Base-by-base conservation (phyloP, 1,284 basidiomycete species). In the Polyporus tsugae region DNA sequence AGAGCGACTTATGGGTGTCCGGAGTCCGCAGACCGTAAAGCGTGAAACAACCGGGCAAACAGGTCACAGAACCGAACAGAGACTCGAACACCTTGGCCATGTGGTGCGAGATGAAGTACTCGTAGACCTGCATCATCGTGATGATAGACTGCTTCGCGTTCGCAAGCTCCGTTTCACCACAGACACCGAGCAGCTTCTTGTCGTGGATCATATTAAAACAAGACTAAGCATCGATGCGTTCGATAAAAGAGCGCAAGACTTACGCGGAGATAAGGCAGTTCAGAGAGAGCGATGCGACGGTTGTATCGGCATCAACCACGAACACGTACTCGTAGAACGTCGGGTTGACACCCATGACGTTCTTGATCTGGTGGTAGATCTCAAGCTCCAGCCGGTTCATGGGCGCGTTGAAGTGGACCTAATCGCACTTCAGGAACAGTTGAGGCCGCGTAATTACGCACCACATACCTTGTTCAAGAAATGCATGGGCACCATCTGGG, bases 51-150 rank as follows among this genome's bases (percentile, higher is more conserved):
- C 94, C 96, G 36, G 97, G 97, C 75, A 99, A 86, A 91, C 98
- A 99, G 61, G 97, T 99, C 70, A 99, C 96, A 19, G 96, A 97
- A 63, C 97, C 97, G 78, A 99, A 99, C 7, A 99, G 86, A 75
- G 89, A 92, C 82, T 99, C 97, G 82, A 99, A 99, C 0, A 98
- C 96, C 81, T 99, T 99, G 62, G 97, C 94, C 83, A 99, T 90
- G 82, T 99, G 94, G 82, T 98, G 96, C 0, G 95, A 98, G 75
- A 98, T 95, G 84, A 95, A 98, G 86, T 97, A 97, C 78, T 97
- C 96, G 84, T 98, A 98, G n/a, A 97, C 95, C 89, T 98, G 97
- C 89, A 98, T 97, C 97, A 99, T 99, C 15, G 97, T 99, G 71
- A 97, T 94, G 78, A 97, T 87, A 2, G 95, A 97, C 78, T 96